These are phyloP conservation scores for Vitis cinerea DNA, from an alignment of 164 flowering plant species.

Conservation along the genomic window DNA sequence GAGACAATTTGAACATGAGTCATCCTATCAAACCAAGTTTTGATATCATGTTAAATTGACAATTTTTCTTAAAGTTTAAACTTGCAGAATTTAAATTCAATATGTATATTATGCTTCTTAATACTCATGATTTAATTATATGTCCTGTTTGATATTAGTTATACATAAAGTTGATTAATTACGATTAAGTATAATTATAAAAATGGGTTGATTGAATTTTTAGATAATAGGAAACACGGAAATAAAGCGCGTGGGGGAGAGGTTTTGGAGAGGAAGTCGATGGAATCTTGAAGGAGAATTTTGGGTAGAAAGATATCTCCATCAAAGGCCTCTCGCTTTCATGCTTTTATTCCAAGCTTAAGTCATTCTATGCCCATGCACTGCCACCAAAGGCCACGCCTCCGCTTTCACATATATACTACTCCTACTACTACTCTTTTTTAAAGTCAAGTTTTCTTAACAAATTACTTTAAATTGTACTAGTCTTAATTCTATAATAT, in stretches of 20 bases:
- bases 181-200: neutral
- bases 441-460: neutral
- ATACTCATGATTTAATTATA: too few species aligned
- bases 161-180: too few species aligned
- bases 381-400: constrained; percentile 23
- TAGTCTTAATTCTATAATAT: neutral
- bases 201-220: neutral
- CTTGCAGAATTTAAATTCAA: too few species aligned
- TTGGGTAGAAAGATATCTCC: constrained; percentile 29
- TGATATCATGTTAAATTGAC: too few species aligned
- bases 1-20: too few species aligned
- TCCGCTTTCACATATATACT: neutral
- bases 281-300: constrained; percentile 19
- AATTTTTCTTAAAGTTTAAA: too few species aligned
- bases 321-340: constrained; percentile 17
- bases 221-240: too few species aligned
- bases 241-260: neutral
- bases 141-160: too few species aligned
- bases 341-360: constrained; percentile 30
- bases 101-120: too few species aligned
- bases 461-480: too few species aligned
- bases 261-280: neutral
- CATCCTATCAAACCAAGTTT: too few species aligned
- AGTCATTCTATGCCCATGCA: constrained; percentile 38
- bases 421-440: constrained; percentile 2